Percentiles rank a stretch among this genome's conserved stretches.
Evolutionary conservation across 169 alveolate genomes (phyloP).

Genomic region (Theileria annulata): DNA sequence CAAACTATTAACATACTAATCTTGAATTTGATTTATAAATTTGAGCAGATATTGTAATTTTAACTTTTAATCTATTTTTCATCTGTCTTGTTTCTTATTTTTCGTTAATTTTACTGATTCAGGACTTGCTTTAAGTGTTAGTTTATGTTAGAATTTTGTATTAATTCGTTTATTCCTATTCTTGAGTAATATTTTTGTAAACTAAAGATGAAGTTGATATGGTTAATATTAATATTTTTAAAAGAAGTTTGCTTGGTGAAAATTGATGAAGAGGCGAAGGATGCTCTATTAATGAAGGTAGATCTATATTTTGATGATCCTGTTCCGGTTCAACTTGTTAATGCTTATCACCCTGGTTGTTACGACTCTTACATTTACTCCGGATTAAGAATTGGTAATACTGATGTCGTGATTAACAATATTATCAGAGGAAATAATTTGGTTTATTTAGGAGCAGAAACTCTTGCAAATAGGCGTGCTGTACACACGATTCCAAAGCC

Average conservation of each 20-base stretch:
- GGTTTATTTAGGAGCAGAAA: background rate
- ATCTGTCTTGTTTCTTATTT: no score
- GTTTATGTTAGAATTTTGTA: no score
- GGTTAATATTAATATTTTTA: background rate
- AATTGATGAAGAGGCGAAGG: background rate
- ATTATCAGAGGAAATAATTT: background rate
- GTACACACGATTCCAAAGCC: background rate
- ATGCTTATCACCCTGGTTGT: background rate
- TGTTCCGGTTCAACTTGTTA: background rate
- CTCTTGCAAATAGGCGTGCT: background rate
- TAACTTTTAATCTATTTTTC: no score
- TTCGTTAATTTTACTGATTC: no score
- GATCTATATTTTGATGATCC: background rate
- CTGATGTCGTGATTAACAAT: background rate
- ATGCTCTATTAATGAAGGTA: background rate
- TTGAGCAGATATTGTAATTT: no score
- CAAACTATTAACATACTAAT: background rate
- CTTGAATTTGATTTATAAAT: background rate
- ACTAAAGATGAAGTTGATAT: background rate
- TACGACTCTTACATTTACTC: background rate
- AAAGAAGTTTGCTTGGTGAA: background rate
- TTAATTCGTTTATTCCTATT: no score
- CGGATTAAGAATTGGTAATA: background rate
- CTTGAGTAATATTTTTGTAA: no score
- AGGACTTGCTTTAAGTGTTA: no score